These are phyloP conservation scores for Soucietia sequanensis DNA, from an alignment of 805 yeast species.

Conservation along the genomic window DNA sequence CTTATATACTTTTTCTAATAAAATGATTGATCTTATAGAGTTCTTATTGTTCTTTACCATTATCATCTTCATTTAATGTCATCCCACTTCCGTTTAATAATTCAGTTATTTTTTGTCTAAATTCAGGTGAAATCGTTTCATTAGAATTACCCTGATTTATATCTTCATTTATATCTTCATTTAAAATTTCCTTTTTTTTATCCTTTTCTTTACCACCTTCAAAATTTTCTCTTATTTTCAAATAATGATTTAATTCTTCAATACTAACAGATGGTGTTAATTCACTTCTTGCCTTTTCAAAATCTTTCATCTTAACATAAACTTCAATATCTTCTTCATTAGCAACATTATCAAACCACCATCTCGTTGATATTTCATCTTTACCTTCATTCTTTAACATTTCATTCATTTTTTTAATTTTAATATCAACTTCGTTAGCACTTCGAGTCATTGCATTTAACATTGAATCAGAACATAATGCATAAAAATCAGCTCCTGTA, in stretches of 20 bases:
- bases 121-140: conserved; percentile 3
- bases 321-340: conserved; percentile 65
- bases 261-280: conserved; percentile 83
- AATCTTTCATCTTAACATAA: conserved; percentile 67
- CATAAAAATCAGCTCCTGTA: conserved; percentile 98
- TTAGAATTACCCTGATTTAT: not conserved
- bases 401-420: conserved; percentile 53
- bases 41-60: too few species aligned
- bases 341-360: conserved; percentile 90
- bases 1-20: too few species aligned
- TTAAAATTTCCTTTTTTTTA: conserved; percentile 6
- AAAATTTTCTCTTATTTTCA: conserved; percentile 74
- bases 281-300: conserved; percentile 68
- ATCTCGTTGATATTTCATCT: conserved; percentile 59
- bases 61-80: conserved; percentile 3
- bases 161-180: too few species aligned
- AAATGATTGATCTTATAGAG: too few species aligned
- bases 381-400: conserved; percentile 24
- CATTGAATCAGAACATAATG: conserved; percentile 93
- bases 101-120: conserved; percentile 5
- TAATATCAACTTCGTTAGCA: conserved; percentile 71
- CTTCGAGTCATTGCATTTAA: conserved; percentile 92
- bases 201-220: conserved; percentile 61
- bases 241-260: conserved; percentile 82
- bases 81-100: conserved; percentile 5